Evolutionary conservation across 2,329 filamentous ascomycete genomes (phyloP).

Genomic region (Sordariomycetes sp.): DNA sequence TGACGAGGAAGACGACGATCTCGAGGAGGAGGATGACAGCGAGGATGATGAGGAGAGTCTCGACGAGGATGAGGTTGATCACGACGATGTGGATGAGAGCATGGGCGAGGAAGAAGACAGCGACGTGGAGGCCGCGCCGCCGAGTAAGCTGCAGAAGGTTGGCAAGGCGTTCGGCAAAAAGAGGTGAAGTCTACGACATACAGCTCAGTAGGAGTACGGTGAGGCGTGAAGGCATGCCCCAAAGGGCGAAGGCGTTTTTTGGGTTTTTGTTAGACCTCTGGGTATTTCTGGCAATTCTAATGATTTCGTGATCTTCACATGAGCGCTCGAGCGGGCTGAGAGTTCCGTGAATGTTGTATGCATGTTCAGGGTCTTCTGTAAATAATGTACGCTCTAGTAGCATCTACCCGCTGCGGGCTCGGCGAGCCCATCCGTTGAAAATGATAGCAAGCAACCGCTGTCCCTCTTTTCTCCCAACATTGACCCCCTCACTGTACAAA

Average conservation of each 20-base stretch:
- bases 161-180: conserved; percentile 24
- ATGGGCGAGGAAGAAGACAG: conserved; percentile 47
- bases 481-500: background rate
- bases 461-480: background rate
- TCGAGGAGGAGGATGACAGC: conserved; percentile 32
- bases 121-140: conserved; percentile 38
- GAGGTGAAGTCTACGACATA: too few relatives aligned
- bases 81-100: conserved; percentile 47
- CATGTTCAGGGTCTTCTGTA: too few relatives aligned
- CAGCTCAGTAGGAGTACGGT: too few relatives aligned
- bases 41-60: conserved; percentile 39
- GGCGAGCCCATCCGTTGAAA: too few relatives aligned
- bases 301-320: background rate
- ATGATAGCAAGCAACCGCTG: too few relatives aligned
- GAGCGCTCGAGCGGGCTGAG: too few relatives aligned
- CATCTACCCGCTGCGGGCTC: too few relatives aligned
- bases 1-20: conserved; percentile 39
- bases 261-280: background rate
- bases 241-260: too few relatives aligned
- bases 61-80: conserved; percentile 50
- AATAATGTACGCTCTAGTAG: too few relatives aligned
- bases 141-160: conserved; percentile 33
- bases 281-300: background rate
- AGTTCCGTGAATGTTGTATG: too few relatives aligned
- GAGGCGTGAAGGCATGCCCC: background rate